phyloP scores from a whole-genome alignment of 805 yeast species.

The Maudiozyma saulgeensis region DNA sequence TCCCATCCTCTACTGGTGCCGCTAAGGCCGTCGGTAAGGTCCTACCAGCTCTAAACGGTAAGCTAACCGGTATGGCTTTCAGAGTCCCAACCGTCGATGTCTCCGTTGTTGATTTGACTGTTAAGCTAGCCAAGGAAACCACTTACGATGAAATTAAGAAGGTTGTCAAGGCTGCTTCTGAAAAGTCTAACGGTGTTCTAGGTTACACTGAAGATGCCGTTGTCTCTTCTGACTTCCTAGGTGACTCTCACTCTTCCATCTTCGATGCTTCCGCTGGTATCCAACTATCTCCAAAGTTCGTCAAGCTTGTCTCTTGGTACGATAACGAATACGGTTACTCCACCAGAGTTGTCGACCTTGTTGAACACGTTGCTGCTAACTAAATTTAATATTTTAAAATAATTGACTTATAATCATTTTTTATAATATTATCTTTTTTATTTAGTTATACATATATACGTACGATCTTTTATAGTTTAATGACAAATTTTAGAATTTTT shows the following conservation, averaged over 20 bases:
- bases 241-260: constrained; percentile 54
- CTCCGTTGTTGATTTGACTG: constrained; percentile 63
- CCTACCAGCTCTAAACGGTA: constrained; percentile 62
- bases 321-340: constrained; percentile 72
- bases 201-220: constrained; percentile 67
- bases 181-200: constrained; percentile 51
- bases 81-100: constrained; percentile 70
- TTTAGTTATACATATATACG: constrained; percentile 1
- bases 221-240: constrained; percentile 61
- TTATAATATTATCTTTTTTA: neutral
- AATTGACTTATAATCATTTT: no score
- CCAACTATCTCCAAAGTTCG: constrained; percentile 60
- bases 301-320: constrained; percentile 64
- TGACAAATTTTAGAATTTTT: constrained; percentile 1
- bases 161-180: constrained; percentile 48
- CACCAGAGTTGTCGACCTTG: constrained; percentile 65
- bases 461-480: constrained; percentile 3
- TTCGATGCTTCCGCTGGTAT: constrained; percentile 65
- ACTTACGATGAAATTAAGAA: constrained; percentile 57
- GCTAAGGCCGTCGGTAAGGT: constrained; percentile 72
- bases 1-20: constrained; percentile 70
- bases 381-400: constrained; percentile 1
- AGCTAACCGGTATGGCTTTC: constrained; percentile 65
- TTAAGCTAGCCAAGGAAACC: constrained; percentile 47
- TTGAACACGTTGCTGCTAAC: constrained; percentile 46